Evolutionary conservation across 2,329 filamentous ascomycete genomes (phyloP).

Genomic region (Ambrosiella xylebori): DNA sequence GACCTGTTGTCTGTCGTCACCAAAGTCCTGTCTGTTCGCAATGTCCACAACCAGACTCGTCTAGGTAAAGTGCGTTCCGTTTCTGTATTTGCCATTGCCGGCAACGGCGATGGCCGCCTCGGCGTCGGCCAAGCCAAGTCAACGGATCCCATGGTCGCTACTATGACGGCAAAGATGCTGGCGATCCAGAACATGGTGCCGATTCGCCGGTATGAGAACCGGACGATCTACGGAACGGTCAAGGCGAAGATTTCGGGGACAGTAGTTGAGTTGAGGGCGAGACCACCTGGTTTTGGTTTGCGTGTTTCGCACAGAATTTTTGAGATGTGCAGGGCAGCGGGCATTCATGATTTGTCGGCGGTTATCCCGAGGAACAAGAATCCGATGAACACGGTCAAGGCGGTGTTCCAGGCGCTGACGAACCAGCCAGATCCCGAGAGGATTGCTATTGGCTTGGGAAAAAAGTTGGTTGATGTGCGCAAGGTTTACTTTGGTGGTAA

Average conservation of each 20-base stretch:
- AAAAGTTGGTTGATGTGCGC: slow-evolving; percentile 88
- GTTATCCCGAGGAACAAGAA: slow-evolving; percentile 73
- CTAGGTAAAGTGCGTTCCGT: slow-evolving; percentile 75
- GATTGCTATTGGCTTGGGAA: slow-evolving; percentile 73
- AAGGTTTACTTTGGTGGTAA: slow-evolving; percentile 92
- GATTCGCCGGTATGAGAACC: slow-evolving; percentile 75
- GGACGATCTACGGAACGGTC: slow-evolving; percentile 79
- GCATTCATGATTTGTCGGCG: slow-evolving; percentile 74
- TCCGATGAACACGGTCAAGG: slow-evolving; percentile 96
- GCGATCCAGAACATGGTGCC: slow-evolving; percentile 88
- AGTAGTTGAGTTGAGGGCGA: slow-evolving; percentile 60
- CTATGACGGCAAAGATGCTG: slow-evolving; percentile 55
- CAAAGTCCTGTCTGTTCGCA: slow-evolving; percentile 58
- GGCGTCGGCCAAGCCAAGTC: slow-evolving; percentile 86
- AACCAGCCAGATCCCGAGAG: slow-evolving; percentile 77
- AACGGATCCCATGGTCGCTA: slow-evolving; percentile 50
- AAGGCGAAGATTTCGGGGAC: slow-evolving; percentile 76
- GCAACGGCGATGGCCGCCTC: slow-evolving; percentile 70
- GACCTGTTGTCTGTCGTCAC: slow-evolving; percentile 39
- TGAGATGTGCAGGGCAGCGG: slow-evolving; percentile 76
- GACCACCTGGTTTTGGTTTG: slow-evolving; percentile 93
- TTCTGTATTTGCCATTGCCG: slow-evolving; percentile 66
- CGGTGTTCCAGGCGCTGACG: slow-evolving; percentile 64
- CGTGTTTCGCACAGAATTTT: slow-evolving; percentile 83
- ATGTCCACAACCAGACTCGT: slow-evolving; percentile 82